Conservation (phyloP, 345 rosid genomes). For the Turnera subulata region DNA sequence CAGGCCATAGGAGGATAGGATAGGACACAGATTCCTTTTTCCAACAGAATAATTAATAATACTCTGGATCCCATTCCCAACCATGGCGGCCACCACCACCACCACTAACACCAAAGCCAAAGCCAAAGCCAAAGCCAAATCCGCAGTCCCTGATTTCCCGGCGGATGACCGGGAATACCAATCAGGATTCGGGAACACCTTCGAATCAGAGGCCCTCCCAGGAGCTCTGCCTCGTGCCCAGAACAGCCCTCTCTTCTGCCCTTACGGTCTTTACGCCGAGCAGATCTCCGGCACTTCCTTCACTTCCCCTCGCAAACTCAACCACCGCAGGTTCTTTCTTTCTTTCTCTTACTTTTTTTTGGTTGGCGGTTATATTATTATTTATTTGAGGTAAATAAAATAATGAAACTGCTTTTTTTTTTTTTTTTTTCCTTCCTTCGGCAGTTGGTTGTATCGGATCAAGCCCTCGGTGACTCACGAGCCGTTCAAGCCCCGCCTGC, state of each 20-base stretch:
- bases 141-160: slow-evolving; percentile 27
- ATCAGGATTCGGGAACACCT: slow-evolving; percentile 66
- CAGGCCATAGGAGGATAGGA: too few relatives aligned
- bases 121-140: too few relatives aligned
- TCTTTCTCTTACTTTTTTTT: not conserved
- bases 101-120: too few relatives aligned
- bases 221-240: slow-evolving; percentile 80
- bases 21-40: too few relatives aligned
- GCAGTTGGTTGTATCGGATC: slow-evolving; percentile 86
- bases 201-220: slow-evolving; percentile 72
- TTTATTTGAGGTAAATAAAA: not conserved
- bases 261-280: slow-evolving; percentile 90
- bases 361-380: not conserved
- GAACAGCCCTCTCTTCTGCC: slow-evolving; percentile 84
- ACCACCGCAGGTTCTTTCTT: slow-evolving; percentile 65
- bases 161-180: slow-evolving; percentile 37
- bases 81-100: too few relatives aligned
- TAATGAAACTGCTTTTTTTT: too few relatives aligned
- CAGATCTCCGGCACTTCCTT: slow-evolving; percentile 96
- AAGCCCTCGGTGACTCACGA: slow-evolving; percentile 97
- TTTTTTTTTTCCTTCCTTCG: too few relatives aligned
- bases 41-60: too few relatives aligned
- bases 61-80: too few relatives aligned
- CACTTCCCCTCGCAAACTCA: slow-evolving; percentile 83
- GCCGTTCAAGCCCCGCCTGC: slow-evolving; percentile 72